Evolutionary conservation across 208 protist species (phyloP).

Genomic region (Trichomonas tenax): DNA sequence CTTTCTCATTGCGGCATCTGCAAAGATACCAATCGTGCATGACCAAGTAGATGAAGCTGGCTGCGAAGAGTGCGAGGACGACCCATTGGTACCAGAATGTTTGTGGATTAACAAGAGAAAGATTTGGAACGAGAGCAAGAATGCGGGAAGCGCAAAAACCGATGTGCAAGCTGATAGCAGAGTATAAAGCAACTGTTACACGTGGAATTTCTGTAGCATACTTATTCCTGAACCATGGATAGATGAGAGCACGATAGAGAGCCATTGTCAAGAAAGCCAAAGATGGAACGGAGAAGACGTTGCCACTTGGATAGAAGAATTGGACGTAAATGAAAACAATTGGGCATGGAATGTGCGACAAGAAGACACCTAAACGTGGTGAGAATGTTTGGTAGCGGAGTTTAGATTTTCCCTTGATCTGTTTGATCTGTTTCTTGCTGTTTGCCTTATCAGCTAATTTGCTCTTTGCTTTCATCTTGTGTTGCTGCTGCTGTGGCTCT

Average conservation of each 20-base stretch:
- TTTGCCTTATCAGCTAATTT: background rate
- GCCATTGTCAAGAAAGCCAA: background rate
- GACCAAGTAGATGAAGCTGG: background rate
- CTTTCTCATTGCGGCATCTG: background rate
- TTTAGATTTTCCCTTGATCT: background rate
- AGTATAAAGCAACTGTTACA: background rate
- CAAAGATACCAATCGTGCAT: background rate
- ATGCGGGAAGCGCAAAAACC: background rate
- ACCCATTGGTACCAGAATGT: background rate
- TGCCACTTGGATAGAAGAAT: background rate
- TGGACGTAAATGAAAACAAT: background rate
- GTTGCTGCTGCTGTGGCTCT: background rate
- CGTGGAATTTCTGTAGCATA: background rate
- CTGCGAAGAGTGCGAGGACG: background rate
- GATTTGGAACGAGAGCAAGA: background rate
- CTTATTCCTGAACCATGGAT: background rate
- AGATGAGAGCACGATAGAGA: background rate
- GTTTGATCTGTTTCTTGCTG: background rate
- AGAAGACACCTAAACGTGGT: background rate
- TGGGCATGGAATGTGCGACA: background rate
- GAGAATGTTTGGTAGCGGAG: background rate
- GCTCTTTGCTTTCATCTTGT: background rate
- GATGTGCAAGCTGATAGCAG: background rate
- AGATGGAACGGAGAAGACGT: background rate
- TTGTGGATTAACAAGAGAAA: background rate